Evolutionary conservation across 306 rosid genomes (phyloP), one percentile per base, ranked within the genome.

Genomic region (Vachellia pachyceras): DNA sequence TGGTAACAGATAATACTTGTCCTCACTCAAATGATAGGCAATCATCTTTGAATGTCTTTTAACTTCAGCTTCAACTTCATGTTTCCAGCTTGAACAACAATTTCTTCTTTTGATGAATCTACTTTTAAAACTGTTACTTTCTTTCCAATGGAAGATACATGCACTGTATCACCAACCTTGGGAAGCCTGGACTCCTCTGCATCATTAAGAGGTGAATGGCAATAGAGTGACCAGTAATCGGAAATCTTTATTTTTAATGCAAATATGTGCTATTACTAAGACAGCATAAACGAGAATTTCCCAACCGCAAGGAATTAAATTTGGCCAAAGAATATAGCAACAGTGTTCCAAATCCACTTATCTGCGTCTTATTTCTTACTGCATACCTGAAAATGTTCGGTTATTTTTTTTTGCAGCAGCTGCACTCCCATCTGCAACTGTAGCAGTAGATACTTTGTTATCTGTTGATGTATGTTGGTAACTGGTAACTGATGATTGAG

Each of bases 81-180:
- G 86, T 61, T 86, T 84, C 98, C 99, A 33, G 92, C 91, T 89
- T 87, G 97, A 87, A 93, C 98, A 81, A 88, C 82, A 57, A 93
- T 70, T 84, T 95, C 97, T 70, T 90, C 94, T 83, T 86, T 95
- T 74, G 90, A 80, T 23, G 90, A 84, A 80, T 95, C 92, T 66
- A 90, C 92, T 82, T 77, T 84, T 78, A 93, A 68, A 84, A 95
- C 91, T 6, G 85, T 80, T 33, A 63, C 94, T 45, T 86, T 84
- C 89, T 78, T 91, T 63, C 99, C 94, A n/a, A 93, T 87, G 75
- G 97, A 92, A 81, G 91, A 77, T 70, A 91, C 89, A 77, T 78
- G 77, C 79, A 95, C 93, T 85, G 58, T 69, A 82, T 89, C 95
- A 58, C 97, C 98, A 85, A 90, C 93, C 86, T 80, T 90, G 50